These are phyloP conservation scores for Aspergillus sclerotialis DNA, from an alignment of 2,329 filamentous ascomycete species.

Conservation along the genomic window DNA sequence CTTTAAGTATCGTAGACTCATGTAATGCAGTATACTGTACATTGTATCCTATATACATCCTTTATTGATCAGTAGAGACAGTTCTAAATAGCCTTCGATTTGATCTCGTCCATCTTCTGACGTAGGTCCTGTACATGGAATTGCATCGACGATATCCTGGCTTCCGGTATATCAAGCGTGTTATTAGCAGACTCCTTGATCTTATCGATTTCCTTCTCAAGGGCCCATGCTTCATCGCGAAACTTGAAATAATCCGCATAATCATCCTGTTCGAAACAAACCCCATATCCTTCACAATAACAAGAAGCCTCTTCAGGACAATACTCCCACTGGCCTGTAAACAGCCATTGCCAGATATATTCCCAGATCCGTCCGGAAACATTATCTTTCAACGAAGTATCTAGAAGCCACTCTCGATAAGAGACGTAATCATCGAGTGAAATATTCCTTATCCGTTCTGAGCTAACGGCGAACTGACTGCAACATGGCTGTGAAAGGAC, in stretches of 20 bases:
- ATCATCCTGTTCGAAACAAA: not conserved
- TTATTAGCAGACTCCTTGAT: not conserved
- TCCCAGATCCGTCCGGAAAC: constrained; percentile 47
- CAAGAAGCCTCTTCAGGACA: not conserved
- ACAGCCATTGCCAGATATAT: constrained; percentile 42
- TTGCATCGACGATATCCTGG: not conserved
- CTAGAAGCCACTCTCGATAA: constrained; percentile 46
- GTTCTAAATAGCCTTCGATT: constrained; percentile 2
- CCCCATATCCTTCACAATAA: not conserved
- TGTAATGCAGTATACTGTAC: too few relatives aligned
- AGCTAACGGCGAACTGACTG: constrained; percentile 48
- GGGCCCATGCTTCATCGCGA: not conserved
- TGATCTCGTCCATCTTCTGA: constrained; percentile 2
- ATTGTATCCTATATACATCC: too few relatives aligned
- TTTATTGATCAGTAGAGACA: too few relatives aligned
- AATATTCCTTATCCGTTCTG: constrained; percentile 41
- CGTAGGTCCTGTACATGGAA: constrained; percentile 1
- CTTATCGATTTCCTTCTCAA: not conserved
- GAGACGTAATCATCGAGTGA: constrained; percentile 41
- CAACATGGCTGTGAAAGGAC: constrained; percentile 49
- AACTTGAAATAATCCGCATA: not conserved
- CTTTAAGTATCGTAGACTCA: too few relatives aligned
- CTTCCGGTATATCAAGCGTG: not conserved
- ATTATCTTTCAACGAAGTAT: constrained; percentile 41
- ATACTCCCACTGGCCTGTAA: not conserved